phyloP scores from a whole-genome alignment of 225 moss, liverwort and hornwort genomes.

The Lunularia cruciata region DNA sequence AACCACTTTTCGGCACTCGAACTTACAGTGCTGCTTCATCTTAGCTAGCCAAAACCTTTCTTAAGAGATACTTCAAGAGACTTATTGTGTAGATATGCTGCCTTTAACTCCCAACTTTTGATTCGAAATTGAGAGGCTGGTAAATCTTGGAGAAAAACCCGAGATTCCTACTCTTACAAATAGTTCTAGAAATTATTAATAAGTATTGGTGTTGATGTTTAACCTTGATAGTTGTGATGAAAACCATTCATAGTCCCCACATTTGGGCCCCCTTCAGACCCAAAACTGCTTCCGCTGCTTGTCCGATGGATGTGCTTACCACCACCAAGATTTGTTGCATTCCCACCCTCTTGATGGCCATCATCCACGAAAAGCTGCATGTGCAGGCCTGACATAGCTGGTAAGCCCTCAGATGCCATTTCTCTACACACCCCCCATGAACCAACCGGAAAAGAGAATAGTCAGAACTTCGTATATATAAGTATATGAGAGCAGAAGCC shows the following conservation, averaged over 20 bases:
- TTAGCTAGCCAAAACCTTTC: no score
- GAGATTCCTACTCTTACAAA: no score
- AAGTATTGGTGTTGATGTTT: slow-evolving; percentile 21
- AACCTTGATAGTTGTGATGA: slow-evolving; percentile 91
- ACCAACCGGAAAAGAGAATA: slow-evolving; percentile 12
- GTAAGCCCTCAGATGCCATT: slow-evolving; percentile 52
- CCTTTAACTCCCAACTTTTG: no score
- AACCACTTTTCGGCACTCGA: no score
- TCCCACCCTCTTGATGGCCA: slow-evolving; percentile 51
- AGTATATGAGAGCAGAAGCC: neutral
- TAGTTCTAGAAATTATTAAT: no score
- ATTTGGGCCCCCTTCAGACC: slow-evolving; percentile 69
- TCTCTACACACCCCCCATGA: slow-evolving; percentile 58
- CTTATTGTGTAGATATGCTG: no score
- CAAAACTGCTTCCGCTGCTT: slow-evolving; percentile 84
- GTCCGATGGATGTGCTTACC: slow-evolving; percentile 61
- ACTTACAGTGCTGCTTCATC: no score
- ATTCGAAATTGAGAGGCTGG: no score
- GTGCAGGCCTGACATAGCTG: slow-evolving; percentile 53
- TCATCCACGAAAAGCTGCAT: slow-evolving; percentile 71
- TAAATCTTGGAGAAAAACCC: no score
- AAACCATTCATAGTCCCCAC: slow-evolving; percentile 65
- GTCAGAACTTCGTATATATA: neutral
- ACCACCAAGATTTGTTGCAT: slow-evolving; percentile 45
- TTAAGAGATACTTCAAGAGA: no score